These are phyloP conservation scores for Coemansia sp. DNA, from an alignment of 192 early-diverging fungal genomes.

Conservation along the genomic window DNA sequence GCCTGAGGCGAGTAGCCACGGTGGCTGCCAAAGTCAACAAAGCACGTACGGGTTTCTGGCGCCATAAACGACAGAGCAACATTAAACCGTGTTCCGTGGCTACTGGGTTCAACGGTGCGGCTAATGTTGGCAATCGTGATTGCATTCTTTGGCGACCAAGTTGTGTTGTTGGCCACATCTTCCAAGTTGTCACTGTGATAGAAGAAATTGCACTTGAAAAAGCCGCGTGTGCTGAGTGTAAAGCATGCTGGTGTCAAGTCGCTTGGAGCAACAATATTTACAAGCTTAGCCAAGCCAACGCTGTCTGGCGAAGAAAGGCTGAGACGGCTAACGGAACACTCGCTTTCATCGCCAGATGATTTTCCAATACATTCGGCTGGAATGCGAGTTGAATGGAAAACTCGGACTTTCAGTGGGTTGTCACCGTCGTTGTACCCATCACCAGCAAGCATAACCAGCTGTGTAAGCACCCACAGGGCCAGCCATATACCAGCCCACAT, in stretches of 20 bases:
- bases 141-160: slow-evolving; percentile 36
- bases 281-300: slow-evolving; percentile 27
- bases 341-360: neutral
- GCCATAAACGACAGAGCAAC: slow-evolving; percentile 35
- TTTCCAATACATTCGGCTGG: slow-evolving; percentile 18
- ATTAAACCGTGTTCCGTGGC: slow-evolving; percentile 34
- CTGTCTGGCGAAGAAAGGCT: slow-evolving; percentile 46
- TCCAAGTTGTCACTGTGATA: neutral
- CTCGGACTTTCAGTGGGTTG: slow-evolving; percentile 38
- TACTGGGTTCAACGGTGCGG: slow-evolving; percentile 10
- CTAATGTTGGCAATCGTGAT: slow-evolving; percentile 34
- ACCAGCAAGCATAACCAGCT: slow-evolving; percentile 31
- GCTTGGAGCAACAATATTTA: slow-evolving; percentile 16
- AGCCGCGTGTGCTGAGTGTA: slow-evolving; percentile 34
- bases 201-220: slow-evolving; percentile 35
- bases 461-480: slow-evolving; percentile 26
- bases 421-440: slow-evolving; percentile 19
- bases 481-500: slow-evolving; percentile 35
- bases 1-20: slow-evolving; percentile 41
- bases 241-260: slow-evolving; percentile 19
- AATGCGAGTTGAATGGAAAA: slow-evolving; percentile 32
- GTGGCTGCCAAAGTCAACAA: slow-evolving; percentile 48
- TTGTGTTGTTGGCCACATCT: neutral
- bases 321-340: slow-evolving; percentile 26
- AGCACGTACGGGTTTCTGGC: slow-evolving; percentile 51